These are phyloP conservation scores for Leccinum proliferum DNA, from an alignment of 1,284 basidiomycete species.

Conservation along the genomic window DNA sequence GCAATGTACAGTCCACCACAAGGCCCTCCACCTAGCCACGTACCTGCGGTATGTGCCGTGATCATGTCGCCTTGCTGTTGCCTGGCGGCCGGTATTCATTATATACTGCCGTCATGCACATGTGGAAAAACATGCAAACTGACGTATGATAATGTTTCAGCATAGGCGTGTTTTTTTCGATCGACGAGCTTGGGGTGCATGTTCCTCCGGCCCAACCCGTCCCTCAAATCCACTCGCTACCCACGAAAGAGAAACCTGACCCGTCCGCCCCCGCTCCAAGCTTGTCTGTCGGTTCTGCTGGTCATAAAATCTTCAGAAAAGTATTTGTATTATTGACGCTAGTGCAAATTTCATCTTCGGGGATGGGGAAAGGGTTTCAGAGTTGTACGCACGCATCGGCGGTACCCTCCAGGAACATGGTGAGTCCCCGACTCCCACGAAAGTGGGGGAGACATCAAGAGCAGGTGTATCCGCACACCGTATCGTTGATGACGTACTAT, in stretches of 20 bases:
- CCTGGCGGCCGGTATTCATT: constrained; percentile 15
- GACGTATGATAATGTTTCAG: constrained; percentile 12
- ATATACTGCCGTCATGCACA: constrained; percentile 8
- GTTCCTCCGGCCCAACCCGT: not conserved
- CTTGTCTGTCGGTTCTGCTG: constrained; percentile 2
- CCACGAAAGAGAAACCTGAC: constrained; percentile 12
- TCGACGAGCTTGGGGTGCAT: constrained; percentile 26
- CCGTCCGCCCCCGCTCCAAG: not conserved
- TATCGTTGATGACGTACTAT: too few species aligned
- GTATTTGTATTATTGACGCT: too few species aligned
- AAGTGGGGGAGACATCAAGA: too few species aligned
- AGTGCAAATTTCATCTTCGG: too few species aligned
- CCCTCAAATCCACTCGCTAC: constrained; percentile 24
- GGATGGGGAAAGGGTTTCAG: too few species aligned
- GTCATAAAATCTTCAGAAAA: too few species aligned
- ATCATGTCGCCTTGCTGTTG: constrained; percentile 14
- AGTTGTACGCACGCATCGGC: too few species aligned
- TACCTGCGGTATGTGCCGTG: constrained; percentile 17
- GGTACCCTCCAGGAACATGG: too few species aligned
- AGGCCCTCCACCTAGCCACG: constrained; percentile 6
- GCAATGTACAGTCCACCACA: constrained; percentile 9
- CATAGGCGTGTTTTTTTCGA: constrained; percentile 17
- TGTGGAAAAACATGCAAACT: constrained; percentile 9
- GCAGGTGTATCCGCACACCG: too few species aligned
- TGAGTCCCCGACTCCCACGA: too few species aligned